A percentile compares a stretch with the other conserved stretches of the same genome.
Evolutionary conservation across 2,329 filamentous ascomycete species (phyloP).

Genomic region (Aspergillus viridinutans): DNA sequence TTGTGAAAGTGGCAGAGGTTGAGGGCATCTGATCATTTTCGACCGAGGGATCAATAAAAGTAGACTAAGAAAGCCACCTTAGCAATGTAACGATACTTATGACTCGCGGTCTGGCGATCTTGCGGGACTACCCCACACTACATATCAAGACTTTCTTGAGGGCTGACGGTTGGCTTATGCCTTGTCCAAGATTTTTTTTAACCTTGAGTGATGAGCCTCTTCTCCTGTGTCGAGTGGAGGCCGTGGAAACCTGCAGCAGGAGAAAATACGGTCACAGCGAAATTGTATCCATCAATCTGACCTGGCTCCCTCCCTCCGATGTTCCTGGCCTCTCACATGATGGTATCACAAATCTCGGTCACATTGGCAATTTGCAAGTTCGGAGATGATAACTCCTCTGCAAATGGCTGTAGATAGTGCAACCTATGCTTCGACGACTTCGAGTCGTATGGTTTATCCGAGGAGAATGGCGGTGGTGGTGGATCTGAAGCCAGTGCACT

Average conservation of each 20-base stretch:
- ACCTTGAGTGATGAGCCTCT: neutral
- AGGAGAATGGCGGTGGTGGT: neutral
- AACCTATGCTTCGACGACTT: neutral
- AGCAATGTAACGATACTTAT: neutral
- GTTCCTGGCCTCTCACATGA: conserved; percentile 14
- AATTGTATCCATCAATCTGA: neutral
- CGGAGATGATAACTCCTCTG: neutral
- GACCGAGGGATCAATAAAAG: neutral
- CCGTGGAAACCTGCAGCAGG: neutral
- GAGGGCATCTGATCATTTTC: neutral
- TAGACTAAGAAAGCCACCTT: neutral
- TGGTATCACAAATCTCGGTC: conserved; percentile 15
- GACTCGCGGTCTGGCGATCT: neutral
- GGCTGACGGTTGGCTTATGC: neutral
- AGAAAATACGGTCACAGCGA: neutral
- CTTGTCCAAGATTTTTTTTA: neutral
- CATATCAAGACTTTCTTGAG: neutral
- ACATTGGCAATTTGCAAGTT: neutral
- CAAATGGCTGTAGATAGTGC: neutral
- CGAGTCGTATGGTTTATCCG: neutral
- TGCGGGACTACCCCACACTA: neutral
- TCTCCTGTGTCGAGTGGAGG: neutral
- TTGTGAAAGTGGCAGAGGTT: neutral
- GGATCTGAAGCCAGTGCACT: neutral
- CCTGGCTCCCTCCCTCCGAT: neutral